Conservation (phyloP, 495 filamentous ascomycete genomes). For the Filosporella fistucella region DNA sequence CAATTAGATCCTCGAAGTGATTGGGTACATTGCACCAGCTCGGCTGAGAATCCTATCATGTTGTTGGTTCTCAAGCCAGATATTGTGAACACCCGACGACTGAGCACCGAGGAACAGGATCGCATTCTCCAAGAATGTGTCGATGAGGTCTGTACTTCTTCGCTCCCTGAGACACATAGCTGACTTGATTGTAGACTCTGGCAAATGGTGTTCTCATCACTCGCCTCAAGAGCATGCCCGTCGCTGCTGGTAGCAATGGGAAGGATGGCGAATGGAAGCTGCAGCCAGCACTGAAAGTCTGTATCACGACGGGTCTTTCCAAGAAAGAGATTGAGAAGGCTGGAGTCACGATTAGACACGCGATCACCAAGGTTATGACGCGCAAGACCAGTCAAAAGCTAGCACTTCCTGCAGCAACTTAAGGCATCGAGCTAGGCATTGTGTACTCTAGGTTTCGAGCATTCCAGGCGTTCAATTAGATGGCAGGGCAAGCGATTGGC, state of each 20-base stretch:
- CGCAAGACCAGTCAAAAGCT: slow-evolving; percentile 28
- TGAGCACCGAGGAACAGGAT: slow-evolving; percentile 74
- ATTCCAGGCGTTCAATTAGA: too few species aligned
- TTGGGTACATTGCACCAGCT: slow-evolving; percentile 80
- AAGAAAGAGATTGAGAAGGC: slow-evolving; percentile 96
- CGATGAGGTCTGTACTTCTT: slow-evolving; percentile 68
- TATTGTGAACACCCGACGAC: slow-evolving; percentile 62
- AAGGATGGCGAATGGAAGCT: slow-evolving; percentile 59
- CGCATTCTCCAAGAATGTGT: slow-evolving; percentile 81
- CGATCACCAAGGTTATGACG: slow-evolving; percentile 81
- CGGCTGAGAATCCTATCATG: slow-evolving; percentile 80
- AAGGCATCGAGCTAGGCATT: too few species aligned
- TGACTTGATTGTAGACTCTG: slow-evolving; percentile 46
- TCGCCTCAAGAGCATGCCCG: slow-evolving; percentile 71
- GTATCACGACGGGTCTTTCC: slow-evolving; percentile 77
- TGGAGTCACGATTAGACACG: slow-evolving; percentile 81
- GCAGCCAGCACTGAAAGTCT: slow-evolving; percentile 81
- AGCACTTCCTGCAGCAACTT: slow-evolving; percentile 14
- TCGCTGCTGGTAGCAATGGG: slow-evolving; percentile 51
- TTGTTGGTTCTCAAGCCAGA: slow-evolving; percentile 83
- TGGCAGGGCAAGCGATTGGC: too few species aligned
- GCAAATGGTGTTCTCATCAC: slow-evolving; percentile 85
- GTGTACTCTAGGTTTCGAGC: neutral
- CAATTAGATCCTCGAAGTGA: slow-evolving; percentile 92
- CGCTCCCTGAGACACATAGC: slow-evolving; percentile 3